Evolutionary conservation across 306 rosid genomes (phyloP).

Genomic region (Ziziphus jujuba): DNA sequence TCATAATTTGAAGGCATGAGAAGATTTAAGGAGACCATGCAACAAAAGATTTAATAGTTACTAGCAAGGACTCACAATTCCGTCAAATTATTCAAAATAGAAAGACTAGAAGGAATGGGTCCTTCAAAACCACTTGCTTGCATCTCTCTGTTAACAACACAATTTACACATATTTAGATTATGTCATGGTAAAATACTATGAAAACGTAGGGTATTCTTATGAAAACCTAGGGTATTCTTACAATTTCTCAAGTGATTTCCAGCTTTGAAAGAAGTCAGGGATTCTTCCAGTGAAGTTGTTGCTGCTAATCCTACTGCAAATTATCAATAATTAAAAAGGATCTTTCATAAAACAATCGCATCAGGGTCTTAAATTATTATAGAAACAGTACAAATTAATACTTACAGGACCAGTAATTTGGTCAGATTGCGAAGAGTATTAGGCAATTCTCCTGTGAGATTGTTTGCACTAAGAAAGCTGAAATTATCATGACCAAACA

Average conservation of each 20-base stretch:
- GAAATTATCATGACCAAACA: conserved; percentile 16
- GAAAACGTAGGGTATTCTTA: no score
- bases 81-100: conserved; percentile 7
- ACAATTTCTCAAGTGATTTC: conserved; percentile 19
- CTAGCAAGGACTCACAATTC: conserved; percentile 23
- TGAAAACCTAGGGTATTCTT: conserved; percentile 1
- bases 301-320: conserved; percentile 30
- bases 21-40: background rate
- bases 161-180: background rate
- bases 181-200: background rate
- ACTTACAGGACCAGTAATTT: conserved; percentile 25
- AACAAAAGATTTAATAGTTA: background rate
- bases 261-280: conserved; percentile 21
- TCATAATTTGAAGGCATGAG: background rate
- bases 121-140: conserved; percentile 34
- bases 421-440: background rate
- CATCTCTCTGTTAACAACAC: conserved; percentile 24
- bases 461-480: conserved; percentile 31
- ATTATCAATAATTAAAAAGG: no score
- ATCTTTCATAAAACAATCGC: no score
- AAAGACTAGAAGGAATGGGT: conserved; percentile 32
- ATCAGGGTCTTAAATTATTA: no score
- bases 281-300: conserved; percentile 37
- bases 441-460: conserved; percentile 33
- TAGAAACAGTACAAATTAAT: background rate